Conservation (phyloP, 257 asterid species). For the Solanum neorickii region DNA sequence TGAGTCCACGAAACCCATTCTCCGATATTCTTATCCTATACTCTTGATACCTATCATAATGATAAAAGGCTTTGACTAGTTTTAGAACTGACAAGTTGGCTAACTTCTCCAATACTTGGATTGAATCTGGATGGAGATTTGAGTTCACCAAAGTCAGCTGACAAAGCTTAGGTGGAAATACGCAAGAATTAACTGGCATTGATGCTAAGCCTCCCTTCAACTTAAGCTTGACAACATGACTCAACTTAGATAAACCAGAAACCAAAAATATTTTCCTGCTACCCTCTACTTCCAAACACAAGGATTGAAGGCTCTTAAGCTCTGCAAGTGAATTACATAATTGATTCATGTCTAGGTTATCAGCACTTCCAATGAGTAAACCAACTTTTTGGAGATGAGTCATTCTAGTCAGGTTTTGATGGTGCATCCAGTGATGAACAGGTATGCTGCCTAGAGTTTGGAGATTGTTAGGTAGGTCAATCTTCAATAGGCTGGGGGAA, state of each 20-base stretch:
- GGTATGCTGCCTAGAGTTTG: slow-evolving; percentile 3
- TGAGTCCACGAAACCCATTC: neutral
- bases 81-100: neutral
- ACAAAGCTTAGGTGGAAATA: slow-evolving; percentile 7
- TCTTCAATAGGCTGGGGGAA: neutral
- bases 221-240: neutral
- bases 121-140: neutral
- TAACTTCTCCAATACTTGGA: neutral
- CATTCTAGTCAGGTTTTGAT: neutral
- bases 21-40: neutral
- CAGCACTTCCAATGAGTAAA: neutral
- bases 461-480: neutral
- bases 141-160: neutral
- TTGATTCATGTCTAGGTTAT: neutral
- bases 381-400: neutral
- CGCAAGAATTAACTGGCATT: neutral
- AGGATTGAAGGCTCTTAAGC: neutral
- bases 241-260: neutral
- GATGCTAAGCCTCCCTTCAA: neutral
- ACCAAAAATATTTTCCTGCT: neutral
- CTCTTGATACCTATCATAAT: fast-evolving
- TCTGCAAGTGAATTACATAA: neutral
- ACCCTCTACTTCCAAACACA: neutral
- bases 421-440: neutral
- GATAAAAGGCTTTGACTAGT: neutral